Evolutionary conservation across 2,329 filamentous ascomycete species (phyloP), one percentile per base, ranked within the genome.

Genomic region (Trichoderma afroharzianum): DNA sequence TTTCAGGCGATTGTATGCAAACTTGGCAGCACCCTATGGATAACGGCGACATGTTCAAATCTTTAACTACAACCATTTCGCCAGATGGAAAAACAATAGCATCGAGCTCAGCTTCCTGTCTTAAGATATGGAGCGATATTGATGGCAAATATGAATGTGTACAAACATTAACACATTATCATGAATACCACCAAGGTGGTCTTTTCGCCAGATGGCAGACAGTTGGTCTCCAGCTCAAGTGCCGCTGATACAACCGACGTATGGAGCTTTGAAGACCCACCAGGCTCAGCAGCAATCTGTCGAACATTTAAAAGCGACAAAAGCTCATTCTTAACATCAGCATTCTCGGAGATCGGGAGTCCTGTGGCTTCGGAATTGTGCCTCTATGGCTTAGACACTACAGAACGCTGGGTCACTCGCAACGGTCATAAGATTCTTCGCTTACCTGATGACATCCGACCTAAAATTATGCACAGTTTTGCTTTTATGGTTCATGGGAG

Each of bases 91-190:
- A 32, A 15, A 14, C n/a, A 36, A 21, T 61, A 14, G 57, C 30
- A 15, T 15, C 30, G 2, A n/a, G 6, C 3, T 7, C 57, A 24
- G 6, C 1, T 24, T 0, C 2, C 1, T 2, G 2, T 14, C 4
- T 61, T n/a, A 33, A 11, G 3, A 32, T 61, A 1, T 36, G 57
- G 57, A 61, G 30, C 1, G 4, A 61, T 21, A 24, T 2, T 36
- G 30, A 61, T 1, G 57, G 26, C 5, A 12, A 33, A 28, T 61
- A 33, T 4, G 6, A n/a, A 1, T 36, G 30, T 36, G 18, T 61
- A 24, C 57, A 61, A 21, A 36, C n/a, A 24, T n/a, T 61, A 3
- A 3, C 36, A 36, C 9, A 33, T 1, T 1, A 24, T 43, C 3
- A n/a, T 43, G 15, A 2, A 6, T 24, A 1, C 28, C 6, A 2